These are phyloP conservation scores for Fusarium cicatricum DNA, from an alignment of 2,329 filamentous ascomycete species.

Conservation along the genomic window DNA sequence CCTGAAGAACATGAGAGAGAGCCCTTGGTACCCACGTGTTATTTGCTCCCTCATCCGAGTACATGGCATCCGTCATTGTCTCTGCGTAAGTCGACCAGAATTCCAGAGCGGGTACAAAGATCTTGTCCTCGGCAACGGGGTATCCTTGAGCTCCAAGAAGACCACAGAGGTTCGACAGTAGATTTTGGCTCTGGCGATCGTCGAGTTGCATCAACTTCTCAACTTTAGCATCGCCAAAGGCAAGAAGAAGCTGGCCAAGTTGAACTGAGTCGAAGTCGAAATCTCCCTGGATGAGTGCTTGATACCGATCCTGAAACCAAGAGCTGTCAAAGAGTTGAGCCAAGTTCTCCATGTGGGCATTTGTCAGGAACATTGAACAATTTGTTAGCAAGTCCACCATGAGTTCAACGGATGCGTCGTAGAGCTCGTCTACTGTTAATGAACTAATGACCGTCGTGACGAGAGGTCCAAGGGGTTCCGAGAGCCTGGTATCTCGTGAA, in stretches of 20 bases:
- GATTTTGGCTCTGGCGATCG: constrained; percentile 58
- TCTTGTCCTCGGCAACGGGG: constrained; percentile 75
- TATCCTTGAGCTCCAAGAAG: constrained; percentile 72
- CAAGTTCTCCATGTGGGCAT: constrained; percentile 65
- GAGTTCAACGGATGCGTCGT: constrained; percentile 68
- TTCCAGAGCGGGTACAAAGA: constrained; percentile 77
- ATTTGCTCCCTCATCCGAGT: constrained; percentile 56
- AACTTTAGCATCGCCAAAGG: constrained; percentile 73
- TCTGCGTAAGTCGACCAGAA: constrained; percentile 85
- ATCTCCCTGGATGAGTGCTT: constrained; percentile 64
- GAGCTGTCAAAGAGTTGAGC: constrained; percentile 66
- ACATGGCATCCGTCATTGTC: constrained; percentile 66
- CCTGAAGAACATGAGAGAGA: constrained; percentile 67
- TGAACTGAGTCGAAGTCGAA: constrained; percentile 70
- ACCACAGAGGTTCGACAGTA: constrained; percentile 68
- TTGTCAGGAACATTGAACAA: constrained; percentile 69
- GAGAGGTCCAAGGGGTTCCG: constrained; percentile 67
- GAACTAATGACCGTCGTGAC: constrained; percentile 68
- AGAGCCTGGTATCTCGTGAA: constrained; percentile 62
- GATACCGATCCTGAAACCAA: constrained; percentile 66
- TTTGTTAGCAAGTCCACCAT: constrained; percentile 72
- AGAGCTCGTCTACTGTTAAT: constrained; percentile 65
- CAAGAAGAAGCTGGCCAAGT: constrained; percentile 72
- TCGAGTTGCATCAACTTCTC: constrained; percentile 64
- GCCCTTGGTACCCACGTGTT: constrained; percentile 66